phyloP scores from a whole-genome alignment of 75 land plant genomes.

The Pinus albicaulis region DNA sequence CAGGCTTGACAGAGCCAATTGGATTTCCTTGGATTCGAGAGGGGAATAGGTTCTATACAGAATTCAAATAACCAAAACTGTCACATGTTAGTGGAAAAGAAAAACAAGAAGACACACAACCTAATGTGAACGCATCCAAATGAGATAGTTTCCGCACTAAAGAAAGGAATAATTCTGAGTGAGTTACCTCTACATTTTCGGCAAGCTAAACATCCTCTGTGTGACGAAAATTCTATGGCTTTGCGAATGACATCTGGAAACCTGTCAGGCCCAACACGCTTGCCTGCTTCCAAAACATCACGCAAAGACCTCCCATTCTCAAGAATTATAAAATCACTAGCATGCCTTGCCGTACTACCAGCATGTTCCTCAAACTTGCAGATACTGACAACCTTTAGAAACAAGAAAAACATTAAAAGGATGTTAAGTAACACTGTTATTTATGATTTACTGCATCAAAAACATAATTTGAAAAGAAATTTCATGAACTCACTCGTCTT shows the following conservation, averaged over 20 bases:
- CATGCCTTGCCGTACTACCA: constrained; percentile 69
- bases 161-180: constrained; percentile 1
- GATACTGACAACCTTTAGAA: constrained; percentile 56
- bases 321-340: constrained; percentile 69
- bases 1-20: constrained; percentile 1
- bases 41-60: not conserved
- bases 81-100: not conserved
- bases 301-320: constrained; percentile 80
- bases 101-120: not conserved
- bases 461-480: not conserved
- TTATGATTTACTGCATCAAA: constrained; percentile 5
- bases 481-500: constrained; percentile 32
- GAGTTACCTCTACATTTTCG: constrained; percentile 1
- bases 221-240: constrained; percentile 21
- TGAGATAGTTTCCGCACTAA: not conserved
- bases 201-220: constrained; percentile 2
- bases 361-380: constrained; percentile 85
- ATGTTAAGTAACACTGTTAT: not conserved
- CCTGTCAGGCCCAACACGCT: constrained; percentile 21
- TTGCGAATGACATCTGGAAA: constrained; percentile 33
- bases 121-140: not conserved
- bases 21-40: not conserved
- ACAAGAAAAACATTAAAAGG: not conserved
- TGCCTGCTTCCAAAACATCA: constrained; percentile 60
- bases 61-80: not conserved